A percentile compares a stretch with the other conserved stretches of the same genome.
These are phyloP conservation scores for Rusavskia elegans DNA, from an alignment of 495 filamentous ascomycete species.

Conservation along the genomic window DNA sequence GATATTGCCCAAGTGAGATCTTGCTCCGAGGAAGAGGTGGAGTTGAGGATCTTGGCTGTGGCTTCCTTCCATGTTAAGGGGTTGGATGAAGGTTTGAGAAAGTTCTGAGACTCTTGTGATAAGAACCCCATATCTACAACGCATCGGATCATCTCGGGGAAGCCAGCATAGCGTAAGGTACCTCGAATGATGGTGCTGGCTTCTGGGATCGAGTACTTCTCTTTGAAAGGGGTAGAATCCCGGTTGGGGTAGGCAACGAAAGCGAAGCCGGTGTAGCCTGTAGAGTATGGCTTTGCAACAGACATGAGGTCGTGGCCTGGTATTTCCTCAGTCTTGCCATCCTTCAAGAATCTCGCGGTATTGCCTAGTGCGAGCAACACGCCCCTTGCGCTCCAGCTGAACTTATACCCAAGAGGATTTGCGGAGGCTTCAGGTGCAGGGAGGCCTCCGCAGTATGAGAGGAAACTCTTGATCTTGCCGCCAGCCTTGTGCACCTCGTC, in stretches of 20 bases:
- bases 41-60: conserved; percentile 54
- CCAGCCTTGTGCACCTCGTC: conserved; percentile 60
- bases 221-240: conserved; percentile 71
- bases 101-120: conserved; percentile 41
- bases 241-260: conserved; percentile 92
- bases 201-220: conserved; percentile 42
- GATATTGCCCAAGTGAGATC: conserved; percentile 58
- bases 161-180: conserved; percentile 71
- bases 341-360: conserved; percentile 66
- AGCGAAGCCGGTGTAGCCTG: conserved; percentile 74
- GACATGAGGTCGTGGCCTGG: conserved; percentile 62
- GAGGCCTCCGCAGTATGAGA: conserved; percentile 80
- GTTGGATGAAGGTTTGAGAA: conserved; percentile 32
- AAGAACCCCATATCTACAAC: conserved; percentile 83
- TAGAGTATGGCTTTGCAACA: conserved; percentile 66
- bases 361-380: conserved; percentile 78
- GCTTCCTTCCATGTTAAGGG: conserved; percentile 66
- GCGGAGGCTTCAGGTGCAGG: conserved; percentile 59
- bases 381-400: conserved; percentile 74
- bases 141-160: conserved; percentile 72
- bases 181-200: conserved; percentile 40
- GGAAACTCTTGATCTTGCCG: conserved; percentile 72
- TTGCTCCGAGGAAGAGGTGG: conserved; percentile 30
- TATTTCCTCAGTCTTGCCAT: conserved; percentile 53
- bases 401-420: conserved; percentile 95